phyloP scores from a whole-genome alignment of 179 eudicot genomes.

The Nepenthes alata region DNA sequence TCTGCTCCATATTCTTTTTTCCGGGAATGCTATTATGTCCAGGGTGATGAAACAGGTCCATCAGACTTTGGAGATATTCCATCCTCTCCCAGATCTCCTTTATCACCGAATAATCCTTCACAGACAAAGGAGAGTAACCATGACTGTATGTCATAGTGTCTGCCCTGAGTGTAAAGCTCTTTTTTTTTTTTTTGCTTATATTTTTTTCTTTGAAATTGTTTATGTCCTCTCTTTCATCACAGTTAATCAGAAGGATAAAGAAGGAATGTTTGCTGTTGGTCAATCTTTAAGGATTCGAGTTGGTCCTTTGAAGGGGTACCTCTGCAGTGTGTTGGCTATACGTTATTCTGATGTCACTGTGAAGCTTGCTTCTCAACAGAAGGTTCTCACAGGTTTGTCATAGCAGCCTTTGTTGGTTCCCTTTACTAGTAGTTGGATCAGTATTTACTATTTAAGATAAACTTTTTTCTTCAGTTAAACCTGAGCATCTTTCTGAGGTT shows the following conservation, averaged over 20 bases:
- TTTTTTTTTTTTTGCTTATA: constrained; percentile 2
- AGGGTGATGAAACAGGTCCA: constrained; percentile 51
- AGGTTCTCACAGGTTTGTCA: constrained; percentile 77
- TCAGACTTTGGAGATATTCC: constrained; percentile 50
- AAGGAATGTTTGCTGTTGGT: constrained; percentile 66
- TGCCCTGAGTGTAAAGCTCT: constrained; percentile 3
- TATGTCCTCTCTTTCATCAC: constrained; percentile 4
- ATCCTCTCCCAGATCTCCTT: constrained; percentile 80
- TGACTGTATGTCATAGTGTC: constrained; percentile 33
- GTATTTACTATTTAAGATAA: neutral
- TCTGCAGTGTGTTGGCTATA: constrained; percentile 77
- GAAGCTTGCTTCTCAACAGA: constrained; percentile 88
- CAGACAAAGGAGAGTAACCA: constrained; percentile 41
- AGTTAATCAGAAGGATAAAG: constrained; percentile 46
- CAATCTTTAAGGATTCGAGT: constrained; percentile 76
- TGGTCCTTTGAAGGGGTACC: constrained; percentile 95
- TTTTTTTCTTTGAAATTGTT: neutral
- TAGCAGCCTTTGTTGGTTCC: neutral
- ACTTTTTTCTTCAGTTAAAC: constrained; percentile 46
- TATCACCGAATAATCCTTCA: constrained; percentile 52
- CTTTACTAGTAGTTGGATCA: neutral
- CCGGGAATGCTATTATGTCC: constrained; percentile 2
- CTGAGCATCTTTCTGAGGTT: constrained; percentile 86
- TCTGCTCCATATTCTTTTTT: constrained; percentile 2
- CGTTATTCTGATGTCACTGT: constrained; percentile 82